Conservation (phyloP, 768 basidiomycete genomes). For the Pleurotus djamor region DNA sequence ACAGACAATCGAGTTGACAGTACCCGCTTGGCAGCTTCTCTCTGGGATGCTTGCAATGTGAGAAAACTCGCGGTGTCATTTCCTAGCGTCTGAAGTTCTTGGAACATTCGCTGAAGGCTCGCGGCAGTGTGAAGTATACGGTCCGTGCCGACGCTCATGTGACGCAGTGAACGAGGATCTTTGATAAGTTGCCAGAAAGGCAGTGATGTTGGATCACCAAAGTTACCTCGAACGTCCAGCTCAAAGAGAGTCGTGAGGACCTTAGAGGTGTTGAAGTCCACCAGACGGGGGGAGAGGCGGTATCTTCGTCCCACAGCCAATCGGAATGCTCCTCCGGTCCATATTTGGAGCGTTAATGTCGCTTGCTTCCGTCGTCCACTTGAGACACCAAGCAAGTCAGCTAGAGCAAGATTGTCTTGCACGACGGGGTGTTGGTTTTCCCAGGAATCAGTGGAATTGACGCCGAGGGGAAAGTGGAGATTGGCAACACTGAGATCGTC, state of each 20-base stretch:
- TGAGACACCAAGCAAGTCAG: constrained; percentile 38
- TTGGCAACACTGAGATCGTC: constrained; percentile 48
- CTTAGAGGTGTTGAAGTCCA: constrained; percentile 53
- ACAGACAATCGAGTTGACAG: constrained; percentile 42
- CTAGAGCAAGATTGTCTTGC: constrained; percentile 33
- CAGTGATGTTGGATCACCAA: constrained; percentile 18
- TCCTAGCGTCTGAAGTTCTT: constrained; percentile 31
- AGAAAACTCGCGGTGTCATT: constrained; percentile 32
- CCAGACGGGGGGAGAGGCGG: constrained; percentile 46
- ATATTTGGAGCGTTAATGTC: constrained; percentile 34
- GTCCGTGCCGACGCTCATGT: constrained; percentile 12
- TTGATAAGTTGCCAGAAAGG: constrained; percentile 44
- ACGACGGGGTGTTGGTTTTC: constrained; percentile 33
- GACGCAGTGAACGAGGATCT: constrained; percentile 25
- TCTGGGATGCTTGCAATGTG: constrained; percentile 45
- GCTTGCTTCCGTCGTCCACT: constrained; percentile 18
- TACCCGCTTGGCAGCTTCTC: constrained; percentile 39
- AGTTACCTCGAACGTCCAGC: constrained; percentile 31
- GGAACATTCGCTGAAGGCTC: constrained; percentile 37
- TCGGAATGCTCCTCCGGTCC: constrained; percentile 25
- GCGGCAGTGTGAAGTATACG: constrained; percentile 30
- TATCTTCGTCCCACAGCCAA: constrained; percentile 33
- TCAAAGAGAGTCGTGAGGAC: constrained; percentile 42
- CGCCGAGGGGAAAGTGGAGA: constrained; percentile 38
- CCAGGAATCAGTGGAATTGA: constrained; percentile 36